Conservation (phyloP, 805 yeast genomes). For the Hanseniaspora guilliermondii region DNA sequence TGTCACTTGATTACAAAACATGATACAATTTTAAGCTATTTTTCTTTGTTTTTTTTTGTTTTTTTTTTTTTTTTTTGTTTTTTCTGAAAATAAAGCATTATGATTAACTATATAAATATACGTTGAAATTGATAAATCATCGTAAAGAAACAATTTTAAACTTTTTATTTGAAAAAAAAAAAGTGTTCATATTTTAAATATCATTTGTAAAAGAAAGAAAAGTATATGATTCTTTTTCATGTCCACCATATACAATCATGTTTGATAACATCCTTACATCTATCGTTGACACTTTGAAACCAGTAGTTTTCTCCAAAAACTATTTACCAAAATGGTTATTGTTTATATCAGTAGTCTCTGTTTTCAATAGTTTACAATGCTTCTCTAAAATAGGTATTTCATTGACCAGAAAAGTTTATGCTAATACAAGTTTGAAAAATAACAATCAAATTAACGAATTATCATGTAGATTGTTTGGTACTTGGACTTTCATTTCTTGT, state of each 20-base stretch:
- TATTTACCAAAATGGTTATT: constrained; percentile 65
- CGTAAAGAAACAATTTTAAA: too few relatives aligned
- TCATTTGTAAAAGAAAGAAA: too few relatives aligned
- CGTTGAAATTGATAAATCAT: too few relatives aligned
- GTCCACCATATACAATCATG: background rate
- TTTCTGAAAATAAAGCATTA: too few relatives aligned
- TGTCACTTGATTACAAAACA: too few relatives aligned
- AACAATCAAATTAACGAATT: constrained; percentile 52
- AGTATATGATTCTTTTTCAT: too few relatives aligned
- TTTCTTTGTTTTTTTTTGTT: too few relatives aligned
- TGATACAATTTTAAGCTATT: too few relatives aligned
- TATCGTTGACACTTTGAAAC: constrained; percentile 18
- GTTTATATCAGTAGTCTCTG: constrained; percentile 76
- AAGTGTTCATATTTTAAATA: too few relatives aligned
- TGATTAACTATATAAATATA: too few relatives aligned
- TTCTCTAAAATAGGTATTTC: constrained; percentile 57
- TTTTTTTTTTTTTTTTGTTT: too few relatives aligned
- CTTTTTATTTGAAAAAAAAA: too few relatives aligned
- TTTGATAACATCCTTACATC: background rate
- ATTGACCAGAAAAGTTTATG: constrained; percentile 72
- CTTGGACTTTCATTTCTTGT: constrained; percentile 88
- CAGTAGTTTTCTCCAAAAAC: constrained; percentile 33
- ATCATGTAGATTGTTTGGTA: constrained; percentile 94
- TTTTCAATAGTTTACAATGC: constrained; percentile 81
- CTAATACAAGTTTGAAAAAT: constrained; percentile 25